Base-by-base conservation (phyloP, 2,329 filamentous ascomycete genomes). In the Fusarium sp. region DNA sequence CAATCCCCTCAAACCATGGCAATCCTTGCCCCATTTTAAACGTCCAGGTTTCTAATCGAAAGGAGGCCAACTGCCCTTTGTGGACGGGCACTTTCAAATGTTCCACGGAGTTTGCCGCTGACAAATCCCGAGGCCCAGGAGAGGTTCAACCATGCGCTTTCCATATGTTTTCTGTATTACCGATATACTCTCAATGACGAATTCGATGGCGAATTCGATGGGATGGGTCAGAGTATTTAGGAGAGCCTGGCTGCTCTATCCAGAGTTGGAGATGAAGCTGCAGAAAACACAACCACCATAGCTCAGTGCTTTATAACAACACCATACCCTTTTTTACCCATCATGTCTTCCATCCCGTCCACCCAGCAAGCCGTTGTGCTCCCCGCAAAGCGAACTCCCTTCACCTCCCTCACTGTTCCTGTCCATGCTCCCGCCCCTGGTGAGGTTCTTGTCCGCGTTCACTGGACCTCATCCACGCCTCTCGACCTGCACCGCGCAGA, bases 301-400 rank as follows among this genome's bases (percentile, higher is more conserved):
- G n/a, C 44, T 40, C 1, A 40, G 40, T 15, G 50, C 9, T 13
- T 30, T 34, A 18, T 6, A 46, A 46, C 43, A 36, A 50, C 41
- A 31, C 43, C 27, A 47, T 30, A 11, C 12, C 28, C 41, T 16
- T n/a, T 27, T 15, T n/a, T 30, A 12, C 13, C 57, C 67, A 52
- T n/a, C 58, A 77, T 76, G 71, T 30, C 66, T 52, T 68, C 62
- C 36, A 82, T 90, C 16, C 91, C 91, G 7, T 86, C 88, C 69
- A 90, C 88, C 10, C 92, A 87, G 81, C 90, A 88, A 74, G 89
- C 88, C 7, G 89, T 89, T 60, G 83, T 89, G 59, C 83, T 92
- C 68, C 85, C 88, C 47, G 83, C 83, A 57, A 78, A 81, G 15
- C 84, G 85, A 59, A 80, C 80, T 3, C 85, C 88, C 0, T 81